phyloP scores from a whole-genome alignment of 2,329 filamentous ascomycete genomes.

The Fusarium siculi region DNA sequence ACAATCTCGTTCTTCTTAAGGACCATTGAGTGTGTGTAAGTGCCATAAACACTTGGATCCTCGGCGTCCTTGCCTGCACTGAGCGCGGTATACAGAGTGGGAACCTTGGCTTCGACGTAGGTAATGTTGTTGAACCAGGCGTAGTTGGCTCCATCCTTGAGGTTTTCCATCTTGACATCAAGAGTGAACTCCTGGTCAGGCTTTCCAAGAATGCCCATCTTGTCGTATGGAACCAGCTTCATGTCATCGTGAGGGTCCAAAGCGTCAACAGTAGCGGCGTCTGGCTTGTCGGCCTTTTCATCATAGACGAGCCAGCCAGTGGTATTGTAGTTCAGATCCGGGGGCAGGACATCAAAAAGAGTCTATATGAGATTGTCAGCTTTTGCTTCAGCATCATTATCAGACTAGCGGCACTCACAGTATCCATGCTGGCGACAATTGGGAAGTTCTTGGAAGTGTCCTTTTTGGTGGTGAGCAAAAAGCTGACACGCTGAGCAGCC shows the following conservation, averaged over 20 bases:
- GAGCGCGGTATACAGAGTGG: conserved; percentile 81
- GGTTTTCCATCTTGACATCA: conserved; percentile 70
- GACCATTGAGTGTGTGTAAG: conserved; percentile 73
- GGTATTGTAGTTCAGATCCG: conserved; percentile 73
- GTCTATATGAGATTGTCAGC: conserved; percentile 50
- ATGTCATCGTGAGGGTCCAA: conserved; percentile 81
- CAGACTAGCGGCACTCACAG: conserved; percentile 53
- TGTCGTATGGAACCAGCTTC: conserved; percentile 75
- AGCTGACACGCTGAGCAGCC: conserved; percentile 73
- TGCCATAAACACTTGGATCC: conserved; percentile 72
- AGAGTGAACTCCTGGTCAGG: conserved; percentile 74
- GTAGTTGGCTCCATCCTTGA: conserved; percentile 68
- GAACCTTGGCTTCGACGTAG: conserved; percentile 79
- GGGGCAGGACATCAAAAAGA: conserved; percentile 76
- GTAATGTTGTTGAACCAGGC: conserved; percentile 82
- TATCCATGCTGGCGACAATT: conserved; percentile 77
- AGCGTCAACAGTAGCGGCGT: conserved; percentile 66
- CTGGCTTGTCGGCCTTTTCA: conserved; percentile 55
- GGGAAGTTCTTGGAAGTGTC: conserved; percentile 72
- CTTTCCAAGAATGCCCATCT: conserved; percentile 66
- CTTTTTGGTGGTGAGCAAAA: conserved; percentile 72
- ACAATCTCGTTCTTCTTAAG: conserved; percentile 74
- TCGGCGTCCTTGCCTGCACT: conserved; percentile 68
- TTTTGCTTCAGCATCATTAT: background rate
- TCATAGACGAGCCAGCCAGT: conserved; percentile 73